Percentiles rank a stretch among this genome's conserved stretches.
Evolutionary conservation across 2,329 filamentous ascomycete genomes (phyloP).

Genomic region (Hawksworthiomyces lignivorus): DNA sequence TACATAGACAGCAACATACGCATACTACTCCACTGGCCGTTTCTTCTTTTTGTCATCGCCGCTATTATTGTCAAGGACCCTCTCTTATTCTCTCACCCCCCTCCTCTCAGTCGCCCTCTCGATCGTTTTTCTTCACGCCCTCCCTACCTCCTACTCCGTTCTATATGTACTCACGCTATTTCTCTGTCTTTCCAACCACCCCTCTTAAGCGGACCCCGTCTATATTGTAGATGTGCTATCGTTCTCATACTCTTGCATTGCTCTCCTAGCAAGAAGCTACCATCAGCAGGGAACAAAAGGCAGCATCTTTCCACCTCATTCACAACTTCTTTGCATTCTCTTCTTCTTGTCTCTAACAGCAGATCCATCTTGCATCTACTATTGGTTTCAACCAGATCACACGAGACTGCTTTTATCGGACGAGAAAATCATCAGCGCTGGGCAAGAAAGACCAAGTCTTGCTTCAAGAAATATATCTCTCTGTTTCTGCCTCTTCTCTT

Average conservation of each 20-base stretch:
- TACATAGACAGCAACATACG: not conserved
- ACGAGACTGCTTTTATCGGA: not conserved
- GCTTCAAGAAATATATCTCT: no score
- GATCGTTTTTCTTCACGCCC: not conserved
- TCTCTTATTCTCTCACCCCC: not conserved
- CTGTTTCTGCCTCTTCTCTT: no score
- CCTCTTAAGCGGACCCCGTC: conserved; percentile 1
- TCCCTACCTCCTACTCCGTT: not conserved
- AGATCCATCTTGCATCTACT: not conserved
- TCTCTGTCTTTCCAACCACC: not conserved
- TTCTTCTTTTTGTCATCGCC: conserved; percentile 1
- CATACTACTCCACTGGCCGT: not conserved
- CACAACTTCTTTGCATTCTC: not conserved
- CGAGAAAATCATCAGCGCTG: no score
- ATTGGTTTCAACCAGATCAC: not conserved
- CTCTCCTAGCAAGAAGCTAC: not conserved
- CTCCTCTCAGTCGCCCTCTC: not conserved
- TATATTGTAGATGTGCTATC: conserved; percentile 9
- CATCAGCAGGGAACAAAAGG: conserved; percentile 7
- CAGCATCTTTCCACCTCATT: conserved; percentile 4
- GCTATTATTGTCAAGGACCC: conserved; percentile 4
- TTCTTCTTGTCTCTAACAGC: not conserved
- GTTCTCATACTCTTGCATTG: conserved; percentile 1
- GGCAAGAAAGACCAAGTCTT: not conserved
- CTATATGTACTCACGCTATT: not conserved